A percentile compares a stretch with the other conserved stretches of the same genome.
These are phyloP conservation scores for Cryptococcus sp. DNA, from an alignment of 1,284 basidiomycete species.

Conservation along the genomic window DNA sequence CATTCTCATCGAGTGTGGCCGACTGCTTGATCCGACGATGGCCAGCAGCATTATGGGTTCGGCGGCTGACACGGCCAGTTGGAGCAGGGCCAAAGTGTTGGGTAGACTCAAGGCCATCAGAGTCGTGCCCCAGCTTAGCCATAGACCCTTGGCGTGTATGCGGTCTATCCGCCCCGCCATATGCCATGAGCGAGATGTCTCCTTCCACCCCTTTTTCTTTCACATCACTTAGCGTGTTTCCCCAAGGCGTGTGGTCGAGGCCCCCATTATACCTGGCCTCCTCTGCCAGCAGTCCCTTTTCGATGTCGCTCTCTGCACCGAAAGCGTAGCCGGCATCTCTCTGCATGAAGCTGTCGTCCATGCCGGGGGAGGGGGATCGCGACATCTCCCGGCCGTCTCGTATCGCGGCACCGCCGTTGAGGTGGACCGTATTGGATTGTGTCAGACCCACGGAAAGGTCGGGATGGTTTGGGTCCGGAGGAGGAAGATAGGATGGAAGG, in stretches of 20 bases:
- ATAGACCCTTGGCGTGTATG: slow-evolving; percentile 2
- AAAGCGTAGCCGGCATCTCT: slow-evolving; percentile 7
- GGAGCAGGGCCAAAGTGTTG: slow-evolving; percentile 86
- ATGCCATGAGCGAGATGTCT: no score
- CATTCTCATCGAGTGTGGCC: slow-evolving; percentile 57
- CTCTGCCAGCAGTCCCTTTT: slow-evolving; percentile 30
- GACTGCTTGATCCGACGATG: slow-evolving; percentile 50
- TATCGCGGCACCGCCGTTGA: no score
- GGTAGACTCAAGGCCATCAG: slow-evolving; percentile 49
- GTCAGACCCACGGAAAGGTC: slow-evolving; percentile 35
- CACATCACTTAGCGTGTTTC: no score
- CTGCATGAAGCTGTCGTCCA: slow-evolving; percentile 25
- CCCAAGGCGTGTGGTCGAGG: no score
- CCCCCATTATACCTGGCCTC: no score
- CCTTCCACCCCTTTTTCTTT: no score
- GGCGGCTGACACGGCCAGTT: slow-evolving; percentile 66
- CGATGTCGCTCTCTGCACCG: slow-evolving; percentile 21
- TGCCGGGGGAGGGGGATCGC: slow-evolving; percentile 35
- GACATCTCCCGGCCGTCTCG: slow-evolving; percentile 15
- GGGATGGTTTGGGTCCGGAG: slow-evolving; percentile 44
- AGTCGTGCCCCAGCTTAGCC: background rate
- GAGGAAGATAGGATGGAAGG: slow-evolving; percentile 35
- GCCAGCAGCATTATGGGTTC: slow-evolving; percentile 57
- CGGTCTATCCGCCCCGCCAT: no score
- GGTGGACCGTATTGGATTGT: slow-evolving; percentile 27